Base-by-base conservation (phyloP, 2,329 filamentous ascomycete species). In the Ceratocystiopsis minuta region DNA sequence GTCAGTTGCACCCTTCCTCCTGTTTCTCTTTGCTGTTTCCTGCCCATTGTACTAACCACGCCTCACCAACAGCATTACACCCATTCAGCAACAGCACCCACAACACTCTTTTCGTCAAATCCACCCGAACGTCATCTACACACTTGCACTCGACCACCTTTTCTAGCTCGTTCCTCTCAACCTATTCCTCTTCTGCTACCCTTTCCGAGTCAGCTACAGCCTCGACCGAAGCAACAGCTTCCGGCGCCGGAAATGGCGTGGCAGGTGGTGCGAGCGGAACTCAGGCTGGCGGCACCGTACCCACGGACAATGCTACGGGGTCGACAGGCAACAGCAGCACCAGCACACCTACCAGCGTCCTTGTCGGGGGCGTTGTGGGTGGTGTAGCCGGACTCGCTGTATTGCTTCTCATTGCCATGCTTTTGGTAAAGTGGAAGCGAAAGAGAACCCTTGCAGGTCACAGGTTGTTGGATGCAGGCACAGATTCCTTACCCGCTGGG, bases 381-480 rank as follows among this genome's bases (percentile, higher is more conserved):
- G 63, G 68, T 35, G 54, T 79, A 31, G 73, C 74, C 15, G 75
- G 73, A 16, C 55, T 71, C 2, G 72, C 72, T 13, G 59, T 78
- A 37, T 53, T 79, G 39, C 55, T 72, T 4, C 53, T 77, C 5
- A 53, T 76, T 16, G 54, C 72, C 6, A 55, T 78, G 43, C 59
- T 69, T 45, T 50, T 68, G n/a, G 52, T 78, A 36, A 63, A 64
- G 49, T 72, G 69, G 61, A 75, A 67, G 52, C 63, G 62, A 43
- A 61, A 62, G 43, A 45, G 49, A 12, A 49, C 54, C 32, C 14
- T 31, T 15, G 56, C 60, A 7, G 61, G 57, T 37, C 57, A 62
- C 48, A 51, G 60, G n/a, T 56, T 68, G 31, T 57, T 68, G 3
- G 61, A 59, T 33, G 63, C 65, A 24, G 56, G 53, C 15, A 59